Conservation (phyloP, 352 stramenopile species). For the Elongisporangium prolatum region DNA sequence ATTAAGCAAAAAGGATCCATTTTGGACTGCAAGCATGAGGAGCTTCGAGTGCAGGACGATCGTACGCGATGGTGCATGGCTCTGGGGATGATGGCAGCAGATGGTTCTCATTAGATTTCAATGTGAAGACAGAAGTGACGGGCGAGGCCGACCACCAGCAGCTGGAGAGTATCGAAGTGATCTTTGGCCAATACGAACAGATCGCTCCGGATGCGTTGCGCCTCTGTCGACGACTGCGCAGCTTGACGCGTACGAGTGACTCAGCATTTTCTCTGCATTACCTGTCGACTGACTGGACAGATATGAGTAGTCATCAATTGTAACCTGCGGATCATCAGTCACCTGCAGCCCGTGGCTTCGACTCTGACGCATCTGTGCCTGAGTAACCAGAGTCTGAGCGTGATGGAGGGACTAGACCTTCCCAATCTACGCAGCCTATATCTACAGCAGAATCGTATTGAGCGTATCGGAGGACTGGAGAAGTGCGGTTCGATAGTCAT, state of each 20-base stretch:
- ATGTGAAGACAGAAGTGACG: slow-evolving; percentile 38
- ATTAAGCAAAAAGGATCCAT: not conserved
- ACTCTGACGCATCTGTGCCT: slow-evolving; percentile 80
- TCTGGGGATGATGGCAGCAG: not conserved
- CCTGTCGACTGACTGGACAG: not conserved
- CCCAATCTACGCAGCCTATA: slow-evolving; percentile 65
- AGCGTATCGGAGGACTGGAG: slow-evolving; percentile 71
- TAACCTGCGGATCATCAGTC: slow-evolving; percentile 39
- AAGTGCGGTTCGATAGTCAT: slow-evolving; percentile 11
- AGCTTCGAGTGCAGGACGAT: not conserved
- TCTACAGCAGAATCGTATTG: slow-evolving; percentile 80
- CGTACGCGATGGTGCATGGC: not conserved
- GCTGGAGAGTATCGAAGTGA: slow-evolving; percentile 76
- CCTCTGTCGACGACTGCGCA: slow-evolving; percentile 43
- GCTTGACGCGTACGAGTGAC: slow-evolving; percentile 36
- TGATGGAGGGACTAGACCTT: slow-evolving; percentile 53
- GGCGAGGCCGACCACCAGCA: slow-evolving; percentile 59
- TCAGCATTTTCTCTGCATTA: not conserved
- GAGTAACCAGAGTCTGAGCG: slow-evolving; percentile 55
- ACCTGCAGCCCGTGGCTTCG: slow-evolving; percentile 40
- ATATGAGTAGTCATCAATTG: slow-evolving; percentile 65
- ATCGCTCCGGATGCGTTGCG: slow-evolving; percentile 37
- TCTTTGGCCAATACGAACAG: slow-evolving; percentile 61
- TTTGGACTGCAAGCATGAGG: not conserved
- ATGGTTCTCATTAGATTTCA: not conserved